These are phyloP conservation scores for Dothiorella sarmentorum DNA, from an alignment of 2,329 filamentous ascomycete genomes.

Conservation along the genomic window DNA sequence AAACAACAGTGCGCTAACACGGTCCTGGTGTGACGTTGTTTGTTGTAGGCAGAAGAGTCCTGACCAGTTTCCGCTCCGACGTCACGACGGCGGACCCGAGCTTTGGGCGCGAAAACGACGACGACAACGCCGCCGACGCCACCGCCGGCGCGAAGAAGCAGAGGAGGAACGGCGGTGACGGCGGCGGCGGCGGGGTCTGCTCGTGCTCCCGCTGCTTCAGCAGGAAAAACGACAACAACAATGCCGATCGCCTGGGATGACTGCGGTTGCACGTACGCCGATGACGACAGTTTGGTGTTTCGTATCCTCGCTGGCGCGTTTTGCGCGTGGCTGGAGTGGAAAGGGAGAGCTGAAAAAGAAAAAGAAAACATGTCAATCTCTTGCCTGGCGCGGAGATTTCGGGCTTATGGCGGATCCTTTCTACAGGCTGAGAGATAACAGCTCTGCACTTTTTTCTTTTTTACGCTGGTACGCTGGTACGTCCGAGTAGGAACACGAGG, in stretches of 20 bases:
- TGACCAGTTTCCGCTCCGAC: slow-evolving; percentile 10
- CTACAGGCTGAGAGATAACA: not conserved
- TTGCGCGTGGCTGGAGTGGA: too few relatives aligned
- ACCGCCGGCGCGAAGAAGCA: not conserved
- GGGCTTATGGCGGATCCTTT: not conserved
- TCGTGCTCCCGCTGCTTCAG: slow-evolving; percentile 7
- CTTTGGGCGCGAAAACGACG: slow-evolving; percentile 13
- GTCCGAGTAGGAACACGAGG: too few relatives aligned
- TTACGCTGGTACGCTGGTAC: too few relatives aligned
- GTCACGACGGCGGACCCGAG: slow-evolving; percentile 2
- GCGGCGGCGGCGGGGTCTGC: not conserved
- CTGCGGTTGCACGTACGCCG: too few relatives aligned
- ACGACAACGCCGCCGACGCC: too few relatives aligned
- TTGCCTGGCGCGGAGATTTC: not conserved
- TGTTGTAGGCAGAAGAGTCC: not conserved
- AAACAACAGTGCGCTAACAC: not conserved
- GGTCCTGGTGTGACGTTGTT: not conserved
- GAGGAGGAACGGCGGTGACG: not conserved
- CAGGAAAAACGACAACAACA: not conserved
- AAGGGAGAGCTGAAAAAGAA: too few relatives aligned
- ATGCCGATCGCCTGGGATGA: too few relatives aligned
- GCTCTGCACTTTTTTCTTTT: not conserved
- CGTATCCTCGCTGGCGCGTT: too few relatives aligned
- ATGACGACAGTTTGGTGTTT: too few relatives aligned
- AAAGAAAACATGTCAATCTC: too few relatives aligned